Conservation (phyloP, 768 basidiomycete genomes). For the Tulasnella sp. region DNA sequence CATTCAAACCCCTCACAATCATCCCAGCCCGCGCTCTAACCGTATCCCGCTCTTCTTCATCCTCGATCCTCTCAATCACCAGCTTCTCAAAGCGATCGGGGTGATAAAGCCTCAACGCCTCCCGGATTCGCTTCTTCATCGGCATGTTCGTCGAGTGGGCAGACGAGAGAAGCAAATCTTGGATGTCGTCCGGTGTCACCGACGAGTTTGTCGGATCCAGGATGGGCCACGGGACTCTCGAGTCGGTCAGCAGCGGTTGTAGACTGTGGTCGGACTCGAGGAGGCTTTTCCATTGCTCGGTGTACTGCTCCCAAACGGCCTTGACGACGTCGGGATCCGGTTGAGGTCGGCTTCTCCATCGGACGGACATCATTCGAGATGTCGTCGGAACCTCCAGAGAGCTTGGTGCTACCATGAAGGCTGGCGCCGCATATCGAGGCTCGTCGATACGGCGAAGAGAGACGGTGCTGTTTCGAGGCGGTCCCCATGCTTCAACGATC, state of each 20-base stretch:
- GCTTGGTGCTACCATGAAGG: not conserved
- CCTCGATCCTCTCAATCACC: not conserved
- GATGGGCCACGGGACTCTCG: not conserved
- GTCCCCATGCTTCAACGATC: not conserved
- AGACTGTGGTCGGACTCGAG: not conserved
- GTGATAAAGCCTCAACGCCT: conserved; percentile 38
- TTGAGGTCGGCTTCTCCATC: not conserved
- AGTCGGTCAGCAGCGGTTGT: not conserved
- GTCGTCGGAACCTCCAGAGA: not conserved
- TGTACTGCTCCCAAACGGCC: not conserved
- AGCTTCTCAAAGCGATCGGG: conserved; percentile 25
- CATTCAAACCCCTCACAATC: not conserved
- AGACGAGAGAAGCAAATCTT: conserved; percentile 39
- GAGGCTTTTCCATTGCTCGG: not conserved
- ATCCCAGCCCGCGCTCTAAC: not conserved
- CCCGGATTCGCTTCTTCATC: conserved; percentile 42
- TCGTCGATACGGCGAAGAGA: not conserved
- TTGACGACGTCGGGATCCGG: not conserved
- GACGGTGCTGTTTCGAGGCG: not conserved
- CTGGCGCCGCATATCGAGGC: not conserved
- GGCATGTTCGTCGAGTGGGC: conserved; percentile 35
- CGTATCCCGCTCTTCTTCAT: not conserved
- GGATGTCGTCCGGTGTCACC: not conserved
- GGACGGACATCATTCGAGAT: not conserved
- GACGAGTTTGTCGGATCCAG: not conserved